Evolutionary conservation across 306 rosid genomes (phyloP).

Genomic region (Lithocarpus polystachyus): DNA sequence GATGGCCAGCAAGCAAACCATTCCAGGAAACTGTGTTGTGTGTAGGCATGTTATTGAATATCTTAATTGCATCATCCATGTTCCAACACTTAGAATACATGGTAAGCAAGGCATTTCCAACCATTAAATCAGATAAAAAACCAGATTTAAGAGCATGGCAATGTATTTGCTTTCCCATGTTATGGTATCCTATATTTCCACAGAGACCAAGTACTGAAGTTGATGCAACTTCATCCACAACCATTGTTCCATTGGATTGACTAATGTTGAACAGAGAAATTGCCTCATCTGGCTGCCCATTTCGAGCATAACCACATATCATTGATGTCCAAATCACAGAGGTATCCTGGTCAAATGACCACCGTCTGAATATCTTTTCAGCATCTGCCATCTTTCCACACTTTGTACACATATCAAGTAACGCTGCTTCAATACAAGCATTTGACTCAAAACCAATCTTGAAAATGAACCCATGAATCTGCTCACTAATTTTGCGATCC

Average conservation of each 20-base stretch:
- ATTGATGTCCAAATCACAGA: conserved; percentile 66
- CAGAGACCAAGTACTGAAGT: conserved; percentile 62
- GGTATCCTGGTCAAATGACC: conserved; percentile 44
- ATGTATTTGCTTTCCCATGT: conserved; percentile 84
- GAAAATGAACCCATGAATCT: conserved; percentile 65
- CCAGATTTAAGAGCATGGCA: conserved; percentile 61
- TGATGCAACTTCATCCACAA: conserved; percentile 65
- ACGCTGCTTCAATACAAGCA: conserved; percentile 53
- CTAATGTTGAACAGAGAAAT: conserved; percentile 50
- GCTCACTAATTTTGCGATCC: conserved; percentile 47
- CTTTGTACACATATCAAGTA: conserved; percentile 82
- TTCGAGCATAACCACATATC: conserved; percentile 74
- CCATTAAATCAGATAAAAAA: conserved; percentile 48
- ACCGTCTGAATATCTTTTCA: conserved; percentile 46
- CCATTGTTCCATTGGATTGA: conserved; percentile 52
- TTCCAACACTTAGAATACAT: conserved; percentile 89
- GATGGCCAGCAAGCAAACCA: conserved; percentile 65
- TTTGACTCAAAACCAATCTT: conserved; percentile 70
- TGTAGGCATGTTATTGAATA: conserved; percentile 45
- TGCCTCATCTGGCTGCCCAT: conserved; percentile 56
- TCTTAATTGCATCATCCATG: conserved; percentile 56
- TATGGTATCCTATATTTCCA: conserved; percentile 65
- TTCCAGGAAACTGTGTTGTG: conserved; percentile 79
- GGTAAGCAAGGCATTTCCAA: conserved; percentile 69
- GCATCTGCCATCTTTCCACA: conserved; percentile 75